Evolutionary conservation across 495 filamentous ascomycete species (phyloP), one percentile per base, ranked within the genome.

Genomic region (Hypoxylon trugodes): DNA sequence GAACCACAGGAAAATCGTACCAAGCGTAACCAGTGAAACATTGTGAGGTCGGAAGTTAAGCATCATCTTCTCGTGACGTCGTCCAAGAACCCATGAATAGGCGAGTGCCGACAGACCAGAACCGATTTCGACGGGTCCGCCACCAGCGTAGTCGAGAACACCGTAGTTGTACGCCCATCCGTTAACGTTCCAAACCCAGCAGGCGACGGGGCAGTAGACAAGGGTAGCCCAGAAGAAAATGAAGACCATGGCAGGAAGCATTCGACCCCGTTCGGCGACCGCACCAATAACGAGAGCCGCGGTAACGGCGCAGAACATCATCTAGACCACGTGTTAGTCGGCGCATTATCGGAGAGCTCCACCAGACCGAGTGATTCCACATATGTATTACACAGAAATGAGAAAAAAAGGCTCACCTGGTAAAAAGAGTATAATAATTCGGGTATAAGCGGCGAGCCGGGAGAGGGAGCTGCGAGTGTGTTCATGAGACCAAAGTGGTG

Each of bases 51-150:
- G 89, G 84, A 92, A 96, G 74, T 86, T 96, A 73, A 97, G 84
- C 89, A 98, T 96, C 95, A 98, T 97, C 84, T 93, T 96, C 82
- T 98, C 95, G 80, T 97, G 95, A 50, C 96, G 92, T 66, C 93
- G 90, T 53, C 96, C 96, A 51, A 98, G 89, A 33, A 98, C 90
- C 87, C 91, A 87, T 12, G 92, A 96, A 79, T 98, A 98, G 49
- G 95, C 95, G 12, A 98, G 82, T 15, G 95, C 96, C 21, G 91
- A 91, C 74, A 96, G 79, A 61, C 95, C 95, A 40, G 96, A 98
- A 33, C 86, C 92, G 59, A 98, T 98, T 77, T 98, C 95, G 86
- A 98, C 95, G 69, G 95, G 96, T 25, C 94, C 95, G 65, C 95
- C 95, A 50, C 95, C 95, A 49, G 95, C 95, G 68, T 98, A 98